phyloP scores from a whole-genome alignment of 768 basidiomycete genomes.

The Mycena rosella region DNA sequence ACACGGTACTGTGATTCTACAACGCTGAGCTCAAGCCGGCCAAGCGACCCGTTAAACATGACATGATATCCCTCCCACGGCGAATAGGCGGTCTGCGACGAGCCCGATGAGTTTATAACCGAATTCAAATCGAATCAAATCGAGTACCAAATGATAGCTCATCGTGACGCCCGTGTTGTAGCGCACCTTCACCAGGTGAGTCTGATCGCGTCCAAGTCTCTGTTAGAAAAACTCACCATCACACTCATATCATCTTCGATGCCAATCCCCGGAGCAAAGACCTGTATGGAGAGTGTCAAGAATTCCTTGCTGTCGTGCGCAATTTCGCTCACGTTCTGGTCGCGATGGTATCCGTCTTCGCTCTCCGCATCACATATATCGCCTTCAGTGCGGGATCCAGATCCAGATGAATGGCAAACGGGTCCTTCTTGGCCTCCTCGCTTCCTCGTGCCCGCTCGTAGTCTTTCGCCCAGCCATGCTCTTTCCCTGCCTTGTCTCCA shows the following conservation, averaged over 20 bases:
- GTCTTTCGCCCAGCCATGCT: slow-evolving; percentile 60
- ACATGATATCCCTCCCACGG: slow-evolving; percentile 65
- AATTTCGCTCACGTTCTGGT: slow-evolving; percentile 56
- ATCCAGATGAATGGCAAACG: slow-evolving; percentile 64
- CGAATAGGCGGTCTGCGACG: slow-evolving; percentile 54
- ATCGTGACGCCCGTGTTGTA: slow-evolving; percentile 62
- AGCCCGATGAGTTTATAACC: not conserved
- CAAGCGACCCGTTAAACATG: slow-evolving; percentile 66
- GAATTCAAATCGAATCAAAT: not conserved
- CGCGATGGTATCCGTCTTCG: slow-evolving; percentile 63
- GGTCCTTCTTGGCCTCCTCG: slow-evolving; percentile 58
- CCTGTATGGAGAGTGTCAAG: slow-evolving; percentile 38
- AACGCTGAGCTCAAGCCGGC: slow-evolving; percentile 64
- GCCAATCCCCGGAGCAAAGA: slow-evolving; percentile 55
- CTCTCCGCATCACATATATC: slow-evolving; percentile 62
- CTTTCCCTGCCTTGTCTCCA: slow-evolving; percentile 58
- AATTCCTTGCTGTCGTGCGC: not conserved
- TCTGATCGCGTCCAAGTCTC: not conserved
- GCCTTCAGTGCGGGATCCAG: slow-evolving; percentile 56
- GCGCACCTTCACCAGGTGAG: slow-evolving; percentile 40
- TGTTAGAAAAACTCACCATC: slow-evolving; percentile 41
- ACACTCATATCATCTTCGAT: slow-evolving; percentile 69
- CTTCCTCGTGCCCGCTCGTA: slow-evolving; percentile 59
- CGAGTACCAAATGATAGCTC: slow-evolving; percentile 63
- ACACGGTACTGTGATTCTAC: slow-evolving; percentile 58